Evolutionary conservation across 495 filamentous ascomycete species (phyloP).

Genomic region (Xylaria bambusicola): DNA sequence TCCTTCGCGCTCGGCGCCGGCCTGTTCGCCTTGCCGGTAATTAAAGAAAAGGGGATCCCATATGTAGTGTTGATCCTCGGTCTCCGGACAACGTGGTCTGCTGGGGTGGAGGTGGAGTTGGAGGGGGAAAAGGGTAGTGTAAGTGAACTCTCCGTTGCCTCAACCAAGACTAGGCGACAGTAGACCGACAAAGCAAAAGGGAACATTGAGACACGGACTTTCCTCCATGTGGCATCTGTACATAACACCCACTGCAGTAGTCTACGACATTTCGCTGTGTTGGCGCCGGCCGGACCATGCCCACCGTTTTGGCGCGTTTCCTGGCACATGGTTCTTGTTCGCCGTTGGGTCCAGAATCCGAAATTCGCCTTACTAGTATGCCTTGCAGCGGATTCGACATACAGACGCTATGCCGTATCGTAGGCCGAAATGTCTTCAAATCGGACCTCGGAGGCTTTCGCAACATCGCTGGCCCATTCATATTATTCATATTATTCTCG

Average conservation of each 20-base stretch:
- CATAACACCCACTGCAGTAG: too few species aligned
- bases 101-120: neutral
- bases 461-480: too few species aligned
- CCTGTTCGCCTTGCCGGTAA: slow-evolving; percentile 5
- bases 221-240: neutral
- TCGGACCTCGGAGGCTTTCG: slow-evolving; percentile 2
- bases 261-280: slow-evolving; percentile 15
- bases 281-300: slow-evolving; percentile 13
- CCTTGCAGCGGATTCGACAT: slow-evolving; percentile 6
- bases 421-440: slow-evolving; percentile 1
- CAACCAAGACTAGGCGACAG: too few species aligned
- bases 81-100: slow-evolving; percentile 18
- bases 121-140: too few species aligned
- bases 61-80: slow-evolving; percentile 14
- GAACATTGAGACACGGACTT: neutral
- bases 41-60: slow-evolving; percentile 3
- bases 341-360: neutral
- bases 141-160: too few species aligned
- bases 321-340: neutral
- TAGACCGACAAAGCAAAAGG: too few species aligned
- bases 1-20: neutral
- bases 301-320: neutral
- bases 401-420: neutral
- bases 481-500: too few species aligned
- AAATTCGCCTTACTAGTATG: slow-evolving; percentile 9